A percentile compares a stretch with the other conserved stretches of the same genome.
Conservation (phyloP, 331 rosid species). For the Stylosanthes scabra region DNA sequence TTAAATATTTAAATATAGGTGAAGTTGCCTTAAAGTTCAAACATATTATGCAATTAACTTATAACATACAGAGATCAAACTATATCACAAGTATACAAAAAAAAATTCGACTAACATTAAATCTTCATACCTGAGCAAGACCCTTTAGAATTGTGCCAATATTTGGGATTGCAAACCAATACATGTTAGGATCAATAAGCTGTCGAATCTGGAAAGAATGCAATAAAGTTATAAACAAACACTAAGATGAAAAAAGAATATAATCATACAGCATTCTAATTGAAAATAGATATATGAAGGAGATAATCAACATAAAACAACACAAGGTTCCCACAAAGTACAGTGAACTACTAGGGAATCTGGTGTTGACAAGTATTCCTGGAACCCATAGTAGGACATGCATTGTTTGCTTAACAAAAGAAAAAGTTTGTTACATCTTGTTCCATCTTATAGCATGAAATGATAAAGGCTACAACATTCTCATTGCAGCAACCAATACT, state of each 20-base stretch:
- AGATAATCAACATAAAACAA: slow-evolving; percentile 35
- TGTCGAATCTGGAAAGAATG: slow-evolving; percentile 73
- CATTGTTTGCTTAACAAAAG: slow-evolving; percentile 6
- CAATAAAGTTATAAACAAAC: slow-evolving; percentile 21
- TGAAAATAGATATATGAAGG: slow-evolving; percentile 19
- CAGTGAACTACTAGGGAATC: background rate
- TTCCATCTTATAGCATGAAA: slow-evolving; percentile 18
- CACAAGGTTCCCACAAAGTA: slow-evolving; percentile 6
- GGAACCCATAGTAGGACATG: slow-evolving; percentile 5
- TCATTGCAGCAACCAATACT: background rate
- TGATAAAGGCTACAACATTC: slow-evolving; percentile 20
- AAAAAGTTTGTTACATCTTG: background rate
- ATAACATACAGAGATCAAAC: background rate
- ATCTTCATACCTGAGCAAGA: slow-evolving; percentile 75
- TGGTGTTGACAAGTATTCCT: slow-evolving; percentile 23
- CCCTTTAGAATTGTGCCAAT: slow-evolving; percentile 86
- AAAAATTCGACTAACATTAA: background rate
- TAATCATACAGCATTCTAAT: background rate
- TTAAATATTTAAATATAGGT: slow-evolving; percentile 15
- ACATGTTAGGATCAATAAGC: slow-evolving; percentile 82
- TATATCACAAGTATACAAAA: slow-evolving; percentile 4
- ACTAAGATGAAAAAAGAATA: slow-evolving; percentile 1
- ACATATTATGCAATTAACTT: background rate
- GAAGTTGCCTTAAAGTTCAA: background rate
- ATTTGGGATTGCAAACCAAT: slow-evolving; percentile 89